phyloP scores from a whole-genome alignment of 352 stramenopile genomes.

The Phytopythium mirpurense region DNA sequence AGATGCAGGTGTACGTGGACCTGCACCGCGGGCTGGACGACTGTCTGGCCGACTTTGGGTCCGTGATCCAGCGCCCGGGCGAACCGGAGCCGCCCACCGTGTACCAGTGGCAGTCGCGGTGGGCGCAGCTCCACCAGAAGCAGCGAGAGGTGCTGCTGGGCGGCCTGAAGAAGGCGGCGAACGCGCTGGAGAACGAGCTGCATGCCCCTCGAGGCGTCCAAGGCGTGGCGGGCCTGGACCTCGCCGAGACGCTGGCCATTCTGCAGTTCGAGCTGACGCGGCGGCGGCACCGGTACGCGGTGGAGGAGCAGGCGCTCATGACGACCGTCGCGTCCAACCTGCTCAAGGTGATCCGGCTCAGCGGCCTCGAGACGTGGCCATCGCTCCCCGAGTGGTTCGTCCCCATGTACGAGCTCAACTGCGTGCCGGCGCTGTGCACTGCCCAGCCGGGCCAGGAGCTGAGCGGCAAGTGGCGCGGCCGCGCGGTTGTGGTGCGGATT shows the following conservation, averaged over 20 bases:
- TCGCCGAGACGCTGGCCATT: background rate
- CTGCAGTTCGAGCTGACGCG: constrained; percentile 1
- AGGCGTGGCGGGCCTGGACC: background rate
- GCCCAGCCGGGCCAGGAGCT: background rate
- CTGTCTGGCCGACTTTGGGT: background rate
- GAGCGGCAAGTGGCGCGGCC: background rate
- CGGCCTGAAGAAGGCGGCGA: constrained; percentile 3
- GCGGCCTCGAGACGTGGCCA: background rate
- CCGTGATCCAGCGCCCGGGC: background rate
- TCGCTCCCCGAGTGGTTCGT: constrained; percentile 1
- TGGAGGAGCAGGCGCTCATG: constrained; percentile 2
- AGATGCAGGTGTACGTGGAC: constrained; percentile 3
- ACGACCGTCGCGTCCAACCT: constrained; percentile 1
- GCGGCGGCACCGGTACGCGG: constrained; percentile 1
- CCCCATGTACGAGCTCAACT: constrained; percentile 4
- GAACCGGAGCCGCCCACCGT: background rate
- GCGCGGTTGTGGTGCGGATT: background rate
- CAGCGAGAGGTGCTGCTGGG: constrained; percentile 1
- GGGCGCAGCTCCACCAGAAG: constrained; percentile 4
- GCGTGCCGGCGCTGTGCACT: constrained; percentile 1
- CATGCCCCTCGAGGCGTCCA: background rate
- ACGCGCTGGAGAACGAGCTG: background rate
- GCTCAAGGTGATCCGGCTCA: constrained; percentile 4
- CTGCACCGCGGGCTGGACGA: constrained; percentile 2
- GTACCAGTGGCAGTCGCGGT: constrained; percentile 5